A percentile compares a stretch with the other conserved stretches of the same genome.
Evolutionary conservation across 768 basidiomycete species (phyloP).

Genomic region (Boletellus emodensis): DNA sequence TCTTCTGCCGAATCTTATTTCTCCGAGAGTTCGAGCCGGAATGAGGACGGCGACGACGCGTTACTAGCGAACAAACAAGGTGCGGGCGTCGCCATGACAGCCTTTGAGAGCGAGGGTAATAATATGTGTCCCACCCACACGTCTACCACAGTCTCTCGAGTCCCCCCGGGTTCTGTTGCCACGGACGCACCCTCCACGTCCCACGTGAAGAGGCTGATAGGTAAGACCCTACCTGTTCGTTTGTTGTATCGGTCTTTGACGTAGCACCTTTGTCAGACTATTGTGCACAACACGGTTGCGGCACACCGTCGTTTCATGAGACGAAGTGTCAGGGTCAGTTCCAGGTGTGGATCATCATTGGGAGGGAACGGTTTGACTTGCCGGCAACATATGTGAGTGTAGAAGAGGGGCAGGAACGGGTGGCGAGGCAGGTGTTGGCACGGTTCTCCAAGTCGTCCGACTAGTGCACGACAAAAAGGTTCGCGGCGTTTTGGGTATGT

Average conservation of each 20-base stretch:
- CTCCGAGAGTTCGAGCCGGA: conserved; percentile 22
- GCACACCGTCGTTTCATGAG: conserved; percentile 35
- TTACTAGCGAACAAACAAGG: conserved; percentile 7
- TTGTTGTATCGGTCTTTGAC: not conserved
- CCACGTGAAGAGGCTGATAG: conserved; percentile 15
- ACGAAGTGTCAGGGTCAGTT: conserved; percentile 20
- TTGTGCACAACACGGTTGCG: conserved; percentile 12
- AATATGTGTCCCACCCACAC: conserved; percentile 2
- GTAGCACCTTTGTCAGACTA: conserved; percentile 13
- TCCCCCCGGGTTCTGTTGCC: not conserved
- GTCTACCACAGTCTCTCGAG: conserved; percentile 1
- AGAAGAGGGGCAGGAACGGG: conserved; percentile 39
- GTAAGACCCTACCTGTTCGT: not conserved
- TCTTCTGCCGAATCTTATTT: conserved; percentile 24
- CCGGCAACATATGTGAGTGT: conserved; percentile 36
- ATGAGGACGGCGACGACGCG: conserved; percentile 9
- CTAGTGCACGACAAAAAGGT: too few species aligned
- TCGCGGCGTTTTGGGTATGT: too few species aligned
- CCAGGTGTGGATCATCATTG: conserved; percentile 47
- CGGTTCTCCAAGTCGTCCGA: conserved; percentile 28
- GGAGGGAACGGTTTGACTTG: conserved; percentile 42
- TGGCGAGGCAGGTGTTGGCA: conserved; percentile 43
- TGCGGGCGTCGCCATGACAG: not conserved
- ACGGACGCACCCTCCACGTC: not conserved
- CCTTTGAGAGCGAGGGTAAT: conserved; percentile 1